A percentile compares a stretch with the other conserved stretches of the same genome.
Conservation (phyloP, 257 asterid species). For the Nicotiana knightiana region DNA sequence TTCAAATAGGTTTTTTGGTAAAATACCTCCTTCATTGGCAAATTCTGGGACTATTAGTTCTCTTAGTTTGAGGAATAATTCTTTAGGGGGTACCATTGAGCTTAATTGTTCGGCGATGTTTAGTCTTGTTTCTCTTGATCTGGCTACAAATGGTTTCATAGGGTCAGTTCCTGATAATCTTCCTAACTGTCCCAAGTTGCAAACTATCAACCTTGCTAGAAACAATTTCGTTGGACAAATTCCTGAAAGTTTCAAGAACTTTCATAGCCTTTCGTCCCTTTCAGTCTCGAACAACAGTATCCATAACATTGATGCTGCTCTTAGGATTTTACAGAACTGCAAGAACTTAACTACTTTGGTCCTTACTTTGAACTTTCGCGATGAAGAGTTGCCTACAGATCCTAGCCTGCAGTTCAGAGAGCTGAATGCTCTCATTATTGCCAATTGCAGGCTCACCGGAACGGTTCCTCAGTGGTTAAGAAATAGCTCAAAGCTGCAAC, state of each 20-base stretch:
- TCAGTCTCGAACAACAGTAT: slow-evolving; percentile 66
- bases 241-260: slow-evolving; percentile 65
- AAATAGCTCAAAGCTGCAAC: slow-evolving; percentile 37
- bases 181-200: slow-evolving; percentile 44
- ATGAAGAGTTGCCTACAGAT: slow-evolving; percentile 47
- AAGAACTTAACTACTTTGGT: slow-evolving; percentile 55
- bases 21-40: slow-evolving; percentile 53
- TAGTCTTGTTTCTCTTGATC: slow-evolving; percentile 61
- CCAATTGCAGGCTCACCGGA: slow-evolving; percentile 71
- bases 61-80: slow-evolving; percentile 64
- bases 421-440: slow-evolving; percentile 58
- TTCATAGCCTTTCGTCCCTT: slow-evolving; percentile 45
- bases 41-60: slow-evolving; percentile 42
- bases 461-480: slow-evolving; percentile 60
- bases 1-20: slow-evolving; percentile 52
- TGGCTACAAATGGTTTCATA: slow-evolving; percentile 52
- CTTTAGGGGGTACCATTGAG: slow-evolving; percentile 42
- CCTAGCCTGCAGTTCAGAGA: slow-evolving; percentile 37
- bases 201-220: slow-evolving; percentile 49
- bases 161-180: slow-evolving; percentile 59
- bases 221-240: slow-evolving; percentile 50
- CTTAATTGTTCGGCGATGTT: slow-evolving; percentile 71
- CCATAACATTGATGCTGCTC: slow-evolving; percentile 44
- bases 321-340: slow-evolving; percentile 56
- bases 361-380: slow-evolving; percentile 51